phyloP scores from a whole-genome alignment of 257 asterid genomes.

The Solanum medicagineum region DNA sequence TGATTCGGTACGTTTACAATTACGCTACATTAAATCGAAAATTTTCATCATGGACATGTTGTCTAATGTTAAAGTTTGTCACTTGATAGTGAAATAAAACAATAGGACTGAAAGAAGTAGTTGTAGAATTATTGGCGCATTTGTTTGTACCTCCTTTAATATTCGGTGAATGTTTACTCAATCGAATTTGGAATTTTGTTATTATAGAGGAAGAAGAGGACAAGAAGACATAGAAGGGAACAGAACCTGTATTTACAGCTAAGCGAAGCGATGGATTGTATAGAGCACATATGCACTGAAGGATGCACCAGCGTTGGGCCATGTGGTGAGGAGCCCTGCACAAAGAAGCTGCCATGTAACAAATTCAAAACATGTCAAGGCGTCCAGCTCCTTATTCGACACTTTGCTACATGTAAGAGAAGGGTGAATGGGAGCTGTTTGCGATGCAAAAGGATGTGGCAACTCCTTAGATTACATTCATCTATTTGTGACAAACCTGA shows the following conservation, averaged over 20 bases:
- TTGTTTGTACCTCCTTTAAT: neutral
- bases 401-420: constrained; percentile 63
- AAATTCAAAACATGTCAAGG: constrained; percentile 80
- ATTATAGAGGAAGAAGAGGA: constrained; percentile 55
- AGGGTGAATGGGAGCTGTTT: constrained; percentile 73
- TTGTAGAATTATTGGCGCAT: neutral
- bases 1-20: constrained; percentile 41
- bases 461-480: constrained; percentile 65
- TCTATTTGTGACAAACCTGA: constrained; percentile 66
- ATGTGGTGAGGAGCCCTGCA: constrained; percentile 32
- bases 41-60: neutral
- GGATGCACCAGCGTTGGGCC: constrained; percentile 90
- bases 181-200: neutral
- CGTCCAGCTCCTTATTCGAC: constrained; percentile 65
- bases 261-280: constrained; percentile 86
- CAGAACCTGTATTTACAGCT: constrained; percentile 59
- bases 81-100: neutral
- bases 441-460: constrained; percentile 90
- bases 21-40: neutral
- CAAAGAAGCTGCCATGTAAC: constrained; percentile 63
- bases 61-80: neutral
- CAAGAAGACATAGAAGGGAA: constrained; percentile 41
- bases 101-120: neutral
- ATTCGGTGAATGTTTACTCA: neutral
- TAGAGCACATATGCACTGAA: constrained; percentile 76